Evolutionary conservation across 1,284 basidiomycete genomes (phyloP), one percentile per base, ranked within the genome.

Genomic region (Malassezia obtusa): DNA sequence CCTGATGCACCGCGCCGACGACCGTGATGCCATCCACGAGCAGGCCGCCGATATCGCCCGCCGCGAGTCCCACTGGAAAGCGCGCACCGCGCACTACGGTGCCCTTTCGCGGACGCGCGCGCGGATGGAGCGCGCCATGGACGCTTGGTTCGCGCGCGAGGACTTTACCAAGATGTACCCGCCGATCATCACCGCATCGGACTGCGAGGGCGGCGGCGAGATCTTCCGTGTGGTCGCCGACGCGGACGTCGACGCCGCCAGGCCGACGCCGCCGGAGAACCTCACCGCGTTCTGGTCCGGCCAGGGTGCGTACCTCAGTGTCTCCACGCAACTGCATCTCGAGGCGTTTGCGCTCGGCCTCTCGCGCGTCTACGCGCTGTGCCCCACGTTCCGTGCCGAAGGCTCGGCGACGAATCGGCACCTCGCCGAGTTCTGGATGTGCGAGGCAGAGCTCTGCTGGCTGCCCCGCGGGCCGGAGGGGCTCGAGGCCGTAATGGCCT

Each of bases 171-270:
- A 86, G 64, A 79, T 82, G 15, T 84, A 92, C 62, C 85, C 89
- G 0, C 92, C 94, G 0, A 79, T 96, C 38, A 77, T 95, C 33
- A 96, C 92, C 0, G 82, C 83, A 8, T 89, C 83, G 60, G 94
- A 98, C 75, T 92, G 90, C 61, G 92, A 98, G 78, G 94, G 92
- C n/a, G 91, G 87, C 3, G 92, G 94, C 17, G 90, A 96, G 75
- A 83, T 87, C 1, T 98, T 98, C 73, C 80, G 81, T 12, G 78
- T 95, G 17, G 64, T 61, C 0, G n/a, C 82, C 82, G 61, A 61
- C 49, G 25, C 60, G 14, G 64, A 72, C 22, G 49, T 59, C 14
- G n/a, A 26, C 39, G 26, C 55, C 15, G 14, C 39, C 21, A 31
- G 31, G 10, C 33, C 38, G 14, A 26, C 19, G 22, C 10, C 38